These are phyloP conservation scores for Mesostigma viride DNA, from an alignment of 139 green algal genomes.

Conservation along the genomic window DNA sequence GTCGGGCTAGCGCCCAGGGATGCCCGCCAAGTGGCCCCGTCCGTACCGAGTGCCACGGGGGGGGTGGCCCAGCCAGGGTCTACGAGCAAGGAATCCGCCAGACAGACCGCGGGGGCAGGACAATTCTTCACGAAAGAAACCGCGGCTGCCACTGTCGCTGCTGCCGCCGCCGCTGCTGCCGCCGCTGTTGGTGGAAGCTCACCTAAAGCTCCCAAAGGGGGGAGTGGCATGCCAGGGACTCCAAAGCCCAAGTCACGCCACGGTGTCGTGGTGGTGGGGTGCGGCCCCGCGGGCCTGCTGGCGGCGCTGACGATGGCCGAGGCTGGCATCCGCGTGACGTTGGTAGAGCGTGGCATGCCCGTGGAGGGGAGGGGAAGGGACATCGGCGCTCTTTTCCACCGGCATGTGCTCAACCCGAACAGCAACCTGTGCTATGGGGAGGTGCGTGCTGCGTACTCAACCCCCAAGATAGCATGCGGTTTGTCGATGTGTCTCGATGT, in stretches of 20 bases:
- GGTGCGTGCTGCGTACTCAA: conserved; percentile 11
- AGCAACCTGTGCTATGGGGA: conserved; percentile 75
- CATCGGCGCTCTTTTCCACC: conserved; percentile 67
- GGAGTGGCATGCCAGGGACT: background rate
- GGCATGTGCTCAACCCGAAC: conserved; percentile 46
- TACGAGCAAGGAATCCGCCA: conserved; percentile 2
- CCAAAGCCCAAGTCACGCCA: background rate
- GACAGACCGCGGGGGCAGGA: background rate
- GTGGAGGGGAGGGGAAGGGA: conserved; percentile 62
- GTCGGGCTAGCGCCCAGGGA: background rate
- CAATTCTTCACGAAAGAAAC: background rate
- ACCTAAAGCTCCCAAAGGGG: too few species aligned
- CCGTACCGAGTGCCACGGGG: too few species aligned
- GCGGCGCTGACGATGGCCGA: conserved; percentile 57
- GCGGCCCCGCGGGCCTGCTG: conserved; percentile 68
- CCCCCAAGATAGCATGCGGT: background rate
- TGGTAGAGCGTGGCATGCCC: conserved; percentile 65
- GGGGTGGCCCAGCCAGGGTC: too few species aligned
- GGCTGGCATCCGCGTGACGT: conserved; percentile 42
- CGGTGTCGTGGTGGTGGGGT: conserved; percentile 26
- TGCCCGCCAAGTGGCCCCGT: too few species aligned
- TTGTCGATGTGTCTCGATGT: background rate
- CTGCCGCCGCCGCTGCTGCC: background rate
- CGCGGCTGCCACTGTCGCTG: background rate
- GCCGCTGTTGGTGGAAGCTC: too few species aligned